Evolutionary conservation across 306 rosid species (phyloP), one percentile per base, ranked within the genome.

Genomic region (Dalbergia oliveri): DNA sequence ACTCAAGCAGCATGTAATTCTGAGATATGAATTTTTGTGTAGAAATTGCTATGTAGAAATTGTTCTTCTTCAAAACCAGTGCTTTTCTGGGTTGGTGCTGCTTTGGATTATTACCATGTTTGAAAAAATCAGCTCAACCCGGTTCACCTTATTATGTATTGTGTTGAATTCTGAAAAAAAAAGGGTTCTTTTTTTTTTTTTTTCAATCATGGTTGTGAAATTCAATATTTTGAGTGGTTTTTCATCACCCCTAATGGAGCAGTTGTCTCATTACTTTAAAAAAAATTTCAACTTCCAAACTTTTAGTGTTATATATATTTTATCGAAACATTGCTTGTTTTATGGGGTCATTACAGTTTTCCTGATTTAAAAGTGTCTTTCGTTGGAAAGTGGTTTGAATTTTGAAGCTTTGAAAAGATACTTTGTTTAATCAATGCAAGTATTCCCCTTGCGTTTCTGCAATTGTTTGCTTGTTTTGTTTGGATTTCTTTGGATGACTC

Each of bases 401-500:
- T 43, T 37, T 75, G 35, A 43, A 81, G 65, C 53, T 10, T 62
- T n/a, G 34, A 66, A 19, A 56, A 23, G 34, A 45, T 53, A n/a
- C 6, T 34, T 45, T 75, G 8, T 75, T 74, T 68, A n/a, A 70
- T 76, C 66, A 76, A 78, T 75, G 71, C 69, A 41, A 74, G 15
- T 72, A 45, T 76, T 62, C 43, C 56, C 72, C 82, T 78, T 86
- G 75, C 75, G 83, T 87, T 77, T 66, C 72, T 75, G 60, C 79
- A 60, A 54, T 78, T 76, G 75, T 89, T 89, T 85, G 87, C 88
- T 87, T 93, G 79, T 70, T 67, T 85, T 92, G 78, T 65, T 69
- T 81, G 69, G 44, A 69, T 78, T 75, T 75, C 71, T 54, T 39
- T 85, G 84, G 80, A 59, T 70, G 83, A 81, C 65, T 41, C 90